These are phyloP conservation scores for Wallacemonas sp. DNA, from an alignment of 208 protist species.

Conservation along the genomic window DNA sequence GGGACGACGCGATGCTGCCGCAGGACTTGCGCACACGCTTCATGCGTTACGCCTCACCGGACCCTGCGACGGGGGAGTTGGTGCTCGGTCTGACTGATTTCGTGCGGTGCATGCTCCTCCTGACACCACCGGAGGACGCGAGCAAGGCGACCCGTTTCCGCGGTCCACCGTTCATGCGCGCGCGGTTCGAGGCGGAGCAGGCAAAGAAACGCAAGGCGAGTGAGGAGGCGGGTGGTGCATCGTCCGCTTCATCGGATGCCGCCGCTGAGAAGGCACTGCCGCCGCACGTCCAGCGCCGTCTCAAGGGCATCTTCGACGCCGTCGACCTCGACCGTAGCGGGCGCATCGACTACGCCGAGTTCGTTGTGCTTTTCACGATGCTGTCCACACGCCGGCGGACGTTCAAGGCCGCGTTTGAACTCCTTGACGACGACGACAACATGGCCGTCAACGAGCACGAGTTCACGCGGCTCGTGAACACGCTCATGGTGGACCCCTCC, in stretches of 20 bases:
- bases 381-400: slow-evolving; percentile 44
- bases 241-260: no score
- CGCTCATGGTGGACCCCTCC: slow-evolving; percentile 67
- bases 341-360: slow-evolving; percentile 64
- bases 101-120: slow-evolving; percentile 47
- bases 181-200: neutral
- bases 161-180: slow-evolving; percentile 2
- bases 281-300: slow-evolving; percentile 20
- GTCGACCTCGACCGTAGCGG: slow-evolving; percentile 55
- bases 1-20: neutral
- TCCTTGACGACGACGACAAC: slow-evolving; percentile 57
- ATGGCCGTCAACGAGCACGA: slow-evolving; percentile 41
- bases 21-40: slow-evolving; percentile 27
- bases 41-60: slow-evolving; percentile 32
- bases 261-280: slow-evolving; percentile 12
- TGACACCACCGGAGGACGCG: slow-evolving; percentile 19
- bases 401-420: slow-evolving; percentile 53
- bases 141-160: neutral
- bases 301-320: slow-evolving; percentile 37
- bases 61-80: slow-evolving; percentile 30
- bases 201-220: neutral
- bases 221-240: no score
- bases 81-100: slow-evolving; percentile 43
- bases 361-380: slow-evolving; percentile 71
- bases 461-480: slow-evolving; percentile 56